Evolutionary conservation across 164 flowering plant species (phyloP), one percentile per base, ranked within the genome.

Genomic region (Vitis rotundifolia): DNA sequence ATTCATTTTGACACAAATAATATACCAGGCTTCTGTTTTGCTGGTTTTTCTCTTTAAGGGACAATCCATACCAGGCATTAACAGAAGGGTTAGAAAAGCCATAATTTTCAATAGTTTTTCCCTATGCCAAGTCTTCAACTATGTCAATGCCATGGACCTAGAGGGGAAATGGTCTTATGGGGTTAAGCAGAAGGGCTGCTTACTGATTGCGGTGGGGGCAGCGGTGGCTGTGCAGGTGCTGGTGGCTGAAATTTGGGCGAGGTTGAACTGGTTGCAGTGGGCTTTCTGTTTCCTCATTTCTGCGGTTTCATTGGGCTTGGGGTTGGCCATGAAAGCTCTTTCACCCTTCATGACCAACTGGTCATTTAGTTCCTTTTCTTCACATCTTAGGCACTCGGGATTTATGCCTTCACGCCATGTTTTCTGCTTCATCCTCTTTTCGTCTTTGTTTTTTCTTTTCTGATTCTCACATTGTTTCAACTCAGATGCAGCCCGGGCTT

Each of bases 51-150:
- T 63, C 2, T 71, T 69, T 49, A 13, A 11, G 22, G 72, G 63
- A 7, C 60, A 67, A 2, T 49, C n/a, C 3, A 28, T 66, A 7
- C 64, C 61, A 1, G 31, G 56, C 49, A 65, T 28, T 9, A 61
- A 71, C 6, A 5, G 60, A 10, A 58, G 53, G 31, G n/a, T 61
- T 52, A 19, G 53, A 26, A 60, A 66, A 37, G 47, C 73, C 47
- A 64, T 71, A 63, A 69, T 71, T 64, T 71, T 71, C 69, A 74
- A 75, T 49, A 22, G 28, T 18, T 78, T 67, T 29, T n/a, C 47
- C 15, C 75, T 78, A 3, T 68, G 70, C 65, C 75, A 75, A 65
- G 31, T 78, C 5, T 71, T 71, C 19, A 71, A 78, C 51, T 64
- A 47, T 9, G 31, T 74, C 19, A 64, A 31, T 31, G 57, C 66